Conservation (phyloP, 306 rosid species). For the Sphenostylis stenocarpa region DNA sequence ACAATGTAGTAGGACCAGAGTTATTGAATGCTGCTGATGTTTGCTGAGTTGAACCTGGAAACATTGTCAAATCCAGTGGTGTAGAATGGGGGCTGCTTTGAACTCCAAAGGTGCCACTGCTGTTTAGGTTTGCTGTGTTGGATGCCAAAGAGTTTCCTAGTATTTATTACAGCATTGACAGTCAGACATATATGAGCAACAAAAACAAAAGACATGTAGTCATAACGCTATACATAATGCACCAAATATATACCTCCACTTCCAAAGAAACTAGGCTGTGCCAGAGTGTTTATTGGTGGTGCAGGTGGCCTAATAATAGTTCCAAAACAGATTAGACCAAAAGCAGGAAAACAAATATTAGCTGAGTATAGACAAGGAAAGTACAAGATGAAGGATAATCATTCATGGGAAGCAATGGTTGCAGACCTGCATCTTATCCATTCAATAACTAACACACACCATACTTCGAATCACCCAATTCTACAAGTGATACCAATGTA, state of each 20-base stretch:
- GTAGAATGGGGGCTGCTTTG: slow-evolving; percentile 40
- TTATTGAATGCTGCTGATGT: slow-evolving; percentile 29
- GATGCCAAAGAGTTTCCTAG: slow-evolving; percentile 43
- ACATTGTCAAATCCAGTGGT: slow-evolving; percentile 32
- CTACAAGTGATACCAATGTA: neutral
- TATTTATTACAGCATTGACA: slow-evolving; percentile 38
- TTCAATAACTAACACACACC: neutral
- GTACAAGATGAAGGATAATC: slow-evolving; percentile 19
- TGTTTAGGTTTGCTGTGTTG: slow-evolving; percentile 35
- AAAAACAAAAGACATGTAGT: slow-evolving; percentile 1
- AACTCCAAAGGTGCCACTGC: slow-evolving; percentile 38
- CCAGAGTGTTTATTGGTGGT: slow-evolving; percentile 38
- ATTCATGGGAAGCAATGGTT: slow-evolving; percentile 4
- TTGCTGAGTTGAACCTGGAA: slow-evolving; percentile 41
- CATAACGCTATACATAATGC: neutral
- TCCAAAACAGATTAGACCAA: slow-evolving; percentile 27
- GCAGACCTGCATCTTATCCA: slow-evolving; percentile 23
- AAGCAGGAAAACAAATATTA: slow-evolving; percentile 23
- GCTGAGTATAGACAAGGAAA: neutral
- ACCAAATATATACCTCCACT: slow-evolving; percentile 36
- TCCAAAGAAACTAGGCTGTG: slow-evolving; percentile 43
- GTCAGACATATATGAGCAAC: slow-evolving; percentile 20
- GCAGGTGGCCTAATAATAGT: slow-evolving; percentile 54
- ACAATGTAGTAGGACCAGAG: slow-evolving; percentile 30
- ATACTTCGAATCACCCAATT: slow-evolving; percentile 12